Percentiles rank a stretch among this genome's conserved stretches.
Conservation (phyloP, 2,329 filamentous ascomycete genomes). For the Rhytidhysteron rufulum region DNA sequence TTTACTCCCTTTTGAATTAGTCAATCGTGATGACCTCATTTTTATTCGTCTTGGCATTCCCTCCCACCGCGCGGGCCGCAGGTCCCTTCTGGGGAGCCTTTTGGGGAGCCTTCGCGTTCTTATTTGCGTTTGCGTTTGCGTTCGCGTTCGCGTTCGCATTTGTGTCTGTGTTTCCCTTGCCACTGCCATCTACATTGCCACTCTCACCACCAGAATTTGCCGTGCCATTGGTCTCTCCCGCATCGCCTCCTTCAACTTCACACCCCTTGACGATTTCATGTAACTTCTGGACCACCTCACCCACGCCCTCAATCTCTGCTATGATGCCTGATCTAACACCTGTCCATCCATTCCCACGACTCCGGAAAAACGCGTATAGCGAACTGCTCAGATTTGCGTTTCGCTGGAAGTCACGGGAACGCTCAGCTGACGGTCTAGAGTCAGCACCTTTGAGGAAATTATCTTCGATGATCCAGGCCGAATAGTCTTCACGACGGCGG, state of each 20-base stretch:
- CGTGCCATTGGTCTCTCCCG: neutral
- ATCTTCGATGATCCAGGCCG: conserved; percentile 37
- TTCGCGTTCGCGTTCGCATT: neutral
- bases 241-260: conserved; percentile 23
- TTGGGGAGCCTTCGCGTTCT: neutral
- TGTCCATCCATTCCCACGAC: conserved; percentile 31
- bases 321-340: conserved; percentile 37
- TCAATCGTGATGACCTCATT: conserved; percentile 4
- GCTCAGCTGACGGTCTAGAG: conserved; percentile 20
- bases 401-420: conserved; percentile 22
- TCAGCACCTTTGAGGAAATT: conserved; percentile 20
- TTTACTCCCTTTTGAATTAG: neutral
- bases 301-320: conserved; percentile 31
- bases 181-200: neutral
- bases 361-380: conserved; percentile 30
- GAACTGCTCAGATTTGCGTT: conserved; percentile 26
- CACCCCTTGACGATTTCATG: conserved; percentile 36
- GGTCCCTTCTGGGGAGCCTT: neutral
- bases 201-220: neutral
- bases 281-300: conserved; percentile 32
- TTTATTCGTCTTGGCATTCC: neutral
- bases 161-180: neutral
- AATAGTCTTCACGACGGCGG: conserved; percentile 25
- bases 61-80: neutral
- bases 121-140: neutral